Percentiles rank a stretch among this genome's conserved stretches.
Conservation (phyloP, 768 basidiomycete species). For the Pleurotus giganteus region DNA sequence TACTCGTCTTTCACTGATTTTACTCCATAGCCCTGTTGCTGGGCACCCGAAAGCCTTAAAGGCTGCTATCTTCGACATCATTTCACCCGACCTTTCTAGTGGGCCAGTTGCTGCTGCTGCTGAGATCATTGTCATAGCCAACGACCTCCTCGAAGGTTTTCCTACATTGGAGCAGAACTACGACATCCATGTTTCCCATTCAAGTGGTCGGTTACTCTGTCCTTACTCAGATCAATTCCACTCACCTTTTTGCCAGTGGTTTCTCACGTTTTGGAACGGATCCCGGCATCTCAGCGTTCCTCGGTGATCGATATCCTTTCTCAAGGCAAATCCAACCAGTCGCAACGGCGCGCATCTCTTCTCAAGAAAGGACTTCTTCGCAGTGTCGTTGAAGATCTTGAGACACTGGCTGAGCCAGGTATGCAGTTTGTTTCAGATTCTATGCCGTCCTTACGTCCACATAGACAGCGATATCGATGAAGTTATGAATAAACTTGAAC, state of each 20-base stretch:
- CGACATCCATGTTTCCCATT: constrained; percentile 79
- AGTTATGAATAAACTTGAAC: constrained; percentile 55
- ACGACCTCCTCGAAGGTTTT: constrained; percentile 67
- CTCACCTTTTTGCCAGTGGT: constrained; percentile 47
- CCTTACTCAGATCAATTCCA: neutral
- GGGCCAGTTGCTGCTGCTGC: constrained; percentile 71
- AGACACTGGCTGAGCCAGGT: constrained; percentile 65
- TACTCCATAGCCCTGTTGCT: constrained; percentile 47
- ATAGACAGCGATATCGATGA: constrained; percentile 64
- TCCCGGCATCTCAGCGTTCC: constrained; percentile 54
- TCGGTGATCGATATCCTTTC: constrained; percentile 64
- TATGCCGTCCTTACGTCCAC: neutral
- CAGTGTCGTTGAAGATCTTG: constrained; percentile 71
- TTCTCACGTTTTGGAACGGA: constrained; percentile 57
- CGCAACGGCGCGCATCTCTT: constrained; percentile 68
- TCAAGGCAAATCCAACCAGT: constrained; percentile 59
- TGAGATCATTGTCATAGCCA: constrained; percentile 69
- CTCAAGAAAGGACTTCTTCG: constrained; percentile 69
- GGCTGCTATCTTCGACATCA: constrained; percentile 81
- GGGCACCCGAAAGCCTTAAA: constrained; percentile 75
- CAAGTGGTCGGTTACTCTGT: constrained; percentile 51
- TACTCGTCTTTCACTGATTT: constrained; percentile 7
- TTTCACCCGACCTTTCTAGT: constrained; percentile 64
- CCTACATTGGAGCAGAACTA: constrained; percentile 66
- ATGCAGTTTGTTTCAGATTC: constrained; percentile 15